Conservation (phyloP, 495 filamentous ascomycete genomes). For the Aspergillus campestris region DNA sequence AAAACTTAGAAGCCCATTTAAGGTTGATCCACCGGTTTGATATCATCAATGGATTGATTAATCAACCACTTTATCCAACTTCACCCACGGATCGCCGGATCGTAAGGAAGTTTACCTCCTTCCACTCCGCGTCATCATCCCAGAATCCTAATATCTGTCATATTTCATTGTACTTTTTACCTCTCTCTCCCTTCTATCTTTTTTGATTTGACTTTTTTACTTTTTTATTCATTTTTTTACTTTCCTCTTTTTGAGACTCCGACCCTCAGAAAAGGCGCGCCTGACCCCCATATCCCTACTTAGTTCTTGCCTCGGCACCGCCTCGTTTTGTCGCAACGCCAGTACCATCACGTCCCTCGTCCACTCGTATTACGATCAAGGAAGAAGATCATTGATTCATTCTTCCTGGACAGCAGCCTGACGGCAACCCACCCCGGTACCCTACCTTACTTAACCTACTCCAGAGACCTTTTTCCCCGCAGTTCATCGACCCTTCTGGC, state of each 20-base stretch:
- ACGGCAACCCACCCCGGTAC: no score
- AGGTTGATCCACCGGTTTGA: no score
- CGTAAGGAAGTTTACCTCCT: neutral
- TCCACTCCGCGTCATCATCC: slow-evolving; percentile 15
- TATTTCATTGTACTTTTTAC: slow-evolving; percentile 1
- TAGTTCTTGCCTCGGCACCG: no score
- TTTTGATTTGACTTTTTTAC: neutral
- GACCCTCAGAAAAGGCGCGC: slow-evolving; percentile 9
- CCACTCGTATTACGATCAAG: no score
- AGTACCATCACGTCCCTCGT: no score
- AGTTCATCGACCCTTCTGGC: slow-evolving; percentile 12
- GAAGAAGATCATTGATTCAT: no score
- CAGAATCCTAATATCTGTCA: neutral
- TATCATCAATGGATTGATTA: no score
- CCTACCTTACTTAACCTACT: no score
- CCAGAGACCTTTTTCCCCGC: slow-evolving; percentile 1
- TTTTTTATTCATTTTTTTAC: neutral
- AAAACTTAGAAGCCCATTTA: no score
- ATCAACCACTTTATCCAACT: neutral
- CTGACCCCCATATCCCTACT: no score
- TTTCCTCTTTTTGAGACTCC: slow-evolving; percentile 1
- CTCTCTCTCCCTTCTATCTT: neutral
- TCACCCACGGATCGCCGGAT: slow-evolving; percentile 6
- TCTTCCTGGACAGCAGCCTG: no score
- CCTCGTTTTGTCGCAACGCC: no score